Evolutionary conservation across 345 rosid genomes (phyloP).

Genomic region (Brassica juncea): DNA sequence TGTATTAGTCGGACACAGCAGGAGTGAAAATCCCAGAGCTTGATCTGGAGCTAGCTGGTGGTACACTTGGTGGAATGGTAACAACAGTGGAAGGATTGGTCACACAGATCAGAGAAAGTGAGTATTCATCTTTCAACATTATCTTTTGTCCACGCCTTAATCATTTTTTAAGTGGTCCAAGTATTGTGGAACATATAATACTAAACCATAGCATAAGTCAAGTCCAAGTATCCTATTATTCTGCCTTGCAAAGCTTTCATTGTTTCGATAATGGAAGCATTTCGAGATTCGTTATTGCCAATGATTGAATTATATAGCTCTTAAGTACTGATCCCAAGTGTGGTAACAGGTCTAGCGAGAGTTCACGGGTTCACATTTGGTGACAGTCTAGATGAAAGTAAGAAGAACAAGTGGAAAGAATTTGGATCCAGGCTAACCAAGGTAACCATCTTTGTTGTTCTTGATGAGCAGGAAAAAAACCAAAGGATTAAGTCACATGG

Average conservation of each 20-base stretch:
- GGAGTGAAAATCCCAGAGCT: slow-evolving; percentile 79
- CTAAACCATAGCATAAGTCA: not conserved
- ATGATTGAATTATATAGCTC: not conserved
- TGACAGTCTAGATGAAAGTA: slow-evolving; percentile 74
- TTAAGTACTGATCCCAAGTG: not conserved
- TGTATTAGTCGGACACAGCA: slow-evolving; percentile 85
- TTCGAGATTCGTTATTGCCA: not conserved
- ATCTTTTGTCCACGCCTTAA: not conserved
- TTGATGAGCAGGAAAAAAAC: not conserved
- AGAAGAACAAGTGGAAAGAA: slow-evolving; percentile 72
- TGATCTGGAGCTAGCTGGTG: slow-evolving; percentile 85
- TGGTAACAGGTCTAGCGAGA: slow-evolving; percentile 48
- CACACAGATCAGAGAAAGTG: slow-evolving; percentile 90
- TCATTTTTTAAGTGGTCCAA: not conserved
- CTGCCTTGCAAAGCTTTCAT: slow-evolving; percentile 1
- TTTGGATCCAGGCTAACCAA: slow-evolving; percentile 63
- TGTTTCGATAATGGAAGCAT: not conserved
- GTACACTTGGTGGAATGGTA: slow-evolving; percentile 86
- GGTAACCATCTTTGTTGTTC: slow-evolving; percentile 42
- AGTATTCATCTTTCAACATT: slow-evolving; percentile 39
- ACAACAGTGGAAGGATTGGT: slow-evolving; percentile 95
- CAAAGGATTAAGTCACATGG: not conserved
- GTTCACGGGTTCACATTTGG: slow-evolving; percentile 96
- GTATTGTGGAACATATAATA: not conserved
- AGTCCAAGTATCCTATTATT: not conserved